phyloP scores from a whole-genome alignment of 2,329 filamentous ascomycete species.

The Trematosphaeria pertusa region DNA sequence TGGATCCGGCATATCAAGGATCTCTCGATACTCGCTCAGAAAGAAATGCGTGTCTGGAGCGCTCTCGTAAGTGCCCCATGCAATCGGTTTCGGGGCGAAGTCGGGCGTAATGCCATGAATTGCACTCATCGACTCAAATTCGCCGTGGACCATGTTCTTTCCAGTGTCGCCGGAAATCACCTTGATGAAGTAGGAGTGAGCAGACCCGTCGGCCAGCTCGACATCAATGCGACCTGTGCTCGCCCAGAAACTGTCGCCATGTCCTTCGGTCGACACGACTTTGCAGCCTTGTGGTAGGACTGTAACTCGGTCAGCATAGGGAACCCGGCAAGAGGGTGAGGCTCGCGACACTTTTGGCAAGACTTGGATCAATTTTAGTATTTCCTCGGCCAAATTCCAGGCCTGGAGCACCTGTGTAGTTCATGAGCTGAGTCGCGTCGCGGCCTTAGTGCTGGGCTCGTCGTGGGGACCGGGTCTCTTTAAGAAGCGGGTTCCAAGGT shows the following conservation, averaged over 20 bases:
- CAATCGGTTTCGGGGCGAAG: slow-evolving; percentile 11
- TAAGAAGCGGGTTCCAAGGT: too few relatives aligned
- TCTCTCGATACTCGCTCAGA: slow-evolving; percentile 10
- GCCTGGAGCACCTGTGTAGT: slow-evolving; percentile 1
- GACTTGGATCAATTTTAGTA: slow-evolving; percentile 4
- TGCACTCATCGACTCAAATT: slow-evolving; percentile 15
- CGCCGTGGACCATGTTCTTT: slow-evolving; percentile 9
- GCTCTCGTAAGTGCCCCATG: slow-evolving; percentile 10
- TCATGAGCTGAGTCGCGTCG: too few relatives aligned
- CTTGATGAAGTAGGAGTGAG: slow-evolving; percentile 13
- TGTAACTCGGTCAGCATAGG: slow-evolving; percentile 1
- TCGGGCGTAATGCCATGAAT: slow-evolving; percentile 3
- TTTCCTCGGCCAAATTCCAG: slow-evolving; percentile 8
- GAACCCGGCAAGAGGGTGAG: not conserved
- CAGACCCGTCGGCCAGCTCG: slow-evolving; percentile 7
- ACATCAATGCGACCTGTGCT: slow-evolving; percentile 13
- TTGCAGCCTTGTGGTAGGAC: slow-evolving; percentile 10
- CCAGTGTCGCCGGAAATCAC: slow-evolving; percentile 5
- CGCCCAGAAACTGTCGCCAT: slow-evolving; percentile 10
- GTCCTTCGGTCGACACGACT: slow-evolving; percentile 6
- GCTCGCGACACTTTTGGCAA: not conserved
- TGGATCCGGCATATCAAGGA: slow-evolving; percentile 11
- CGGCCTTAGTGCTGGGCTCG: too few relatives aligned
- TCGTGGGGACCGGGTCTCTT: too few relatives aligned
- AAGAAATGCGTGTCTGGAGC: slow-evolving; percentile 10